A percentile compares a stretch with the other conserved stretches of the same genome.
Evolutionary conservation across 306 rosid genomes (phyloP).

Genomic region (Parietaria judaica): DNA sequence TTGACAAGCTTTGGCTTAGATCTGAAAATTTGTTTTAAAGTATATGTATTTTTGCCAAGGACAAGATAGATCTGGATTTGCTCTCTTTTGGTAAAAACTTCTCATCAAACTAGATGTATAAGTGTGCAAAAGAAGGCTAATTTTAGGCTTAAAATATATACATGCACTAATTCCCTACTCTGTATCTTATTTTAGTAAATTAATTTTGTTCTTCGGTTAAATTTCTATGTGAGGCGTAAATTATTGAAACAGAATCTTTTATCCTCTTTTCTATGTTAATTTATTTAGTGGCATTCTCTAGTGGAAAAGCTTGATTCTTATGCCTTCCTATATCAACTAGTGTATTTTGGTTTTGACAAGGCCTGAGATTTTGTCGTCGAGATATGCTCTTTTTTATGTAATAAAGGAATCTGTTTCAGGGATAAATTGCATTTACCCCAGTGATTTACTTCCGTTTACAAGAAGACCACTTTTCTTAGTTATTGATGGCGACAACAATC

Average conservation of each 20-base stretch:
- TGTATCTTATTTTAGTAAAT: too few species aligned
- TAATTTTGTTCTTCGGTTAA: too few species aligned
- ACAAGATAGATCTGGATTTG: too few species aligned
- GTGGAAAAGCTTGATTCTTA: background rate
- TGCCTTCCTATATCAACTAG: background rate
- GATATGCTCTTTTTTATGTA: background rate
- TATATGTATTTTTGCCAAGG: too few species aligned
- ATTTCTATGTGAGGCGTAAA: too few species aligned
- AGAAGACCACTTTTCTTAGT: conserved; percentile 85
- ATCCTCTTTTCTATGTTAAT: background rate
- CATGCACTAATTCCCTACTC: too few species aligned
- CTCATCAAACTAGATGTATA: too few species aligned
- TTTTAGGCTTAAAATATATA: too few species aligned
- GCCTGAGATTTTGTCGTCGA: background rate
- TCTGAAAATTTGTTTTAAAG: too few species aligned
- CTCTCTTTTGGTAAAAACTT: too few species aligned
- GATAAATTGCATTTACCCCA: conserved; percentile 64
- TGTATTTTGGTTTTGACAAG: background rate
- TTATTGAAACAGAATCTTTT: background rate
- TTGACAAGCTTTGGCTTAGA: too few species aligned
- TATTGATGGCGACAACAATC: conserved; percentile 71
- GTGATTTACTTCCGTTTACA: conserved; percentile 83
- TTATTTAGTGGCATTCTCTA: background rate
- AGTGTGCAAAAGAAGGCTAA: too few species aligned
- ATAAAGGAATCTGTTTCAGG: conserved; percentile 43